These are phyloP conservation scores for Cryptococcus neoformans DNA, from an alignment of 1,284 basidiomycete genomes.

Conservation along the genomic window DNA sequence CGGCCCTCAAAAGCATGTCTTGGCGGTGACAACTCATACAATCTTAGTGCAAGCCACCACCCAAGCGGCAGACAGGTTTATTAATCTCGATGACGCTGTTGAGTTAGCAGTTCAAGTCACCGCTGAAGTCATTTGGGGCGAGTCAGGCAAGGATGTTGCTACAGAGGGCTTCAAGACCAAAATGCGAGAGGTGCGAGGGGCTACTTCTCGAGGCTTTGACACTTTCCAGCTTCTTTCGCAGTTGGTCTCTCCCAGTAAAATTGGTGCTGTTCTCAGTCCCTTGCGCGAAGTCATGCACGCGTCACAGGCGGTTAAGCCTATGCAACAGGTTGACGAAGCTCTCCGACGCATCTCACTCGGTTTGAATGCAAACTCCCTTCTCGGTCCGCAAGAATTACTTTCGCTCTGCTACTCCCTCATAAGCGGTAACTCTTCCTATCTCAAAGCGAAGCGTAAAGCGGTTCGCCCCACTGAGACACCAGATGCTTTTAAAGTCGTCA, in stretches of 20 bases:
- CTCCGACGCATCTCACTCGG: constrained; percentile 79
- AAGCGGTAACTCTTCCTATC: constrained; percentile 82
- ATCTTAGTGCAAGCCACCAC: constrained; percentile 74
- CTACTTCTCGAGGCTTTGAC: constrained; percentile 75
- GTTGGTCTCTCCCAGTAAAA: constrained; percentile 67
- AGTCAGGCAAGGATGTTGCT: constrained; percentile 85
- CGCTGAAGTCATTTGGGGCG: constrained; percentile 91
- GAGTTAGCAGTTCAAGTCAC: constrained; percentile 75
- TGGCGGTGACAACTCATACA: constrained; percentile 81
- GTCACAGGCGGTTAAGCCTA: constrained; percentile 75
- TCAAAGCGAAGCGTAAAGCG: constrained; percentile 45
- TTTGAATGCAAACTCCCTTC: constrained; percentile 74
- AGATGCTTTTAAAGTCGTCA: constrained; percentile 69
- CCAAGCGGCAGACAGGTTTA: constrained; percentile 57
- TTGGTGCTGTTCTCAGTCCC: constrained; percentile 74
- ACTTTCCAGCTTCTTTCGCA: constrained; percentile 78
- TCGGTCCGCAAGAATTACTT: constrained; percentile 70
- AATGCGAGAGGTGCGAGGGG: constrained; percentile 81
- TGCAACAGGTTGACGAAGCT: constrained; percentile 85
- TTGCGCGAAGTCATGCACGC: constrained; percentile 82
- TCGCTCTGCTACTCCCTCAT: constrained; percentile 86
- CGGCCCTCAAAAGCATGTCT: constrained; percentile 90
- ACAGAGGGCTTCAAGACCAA: constrained; percentile 92
- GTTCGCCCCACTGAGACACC: constrained; percentile 43
- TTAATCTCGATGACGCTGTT: constrained; percentile 71